Conservation (phyloP, 805 yeast species). For the Ascoidea asiatica region DNA sequence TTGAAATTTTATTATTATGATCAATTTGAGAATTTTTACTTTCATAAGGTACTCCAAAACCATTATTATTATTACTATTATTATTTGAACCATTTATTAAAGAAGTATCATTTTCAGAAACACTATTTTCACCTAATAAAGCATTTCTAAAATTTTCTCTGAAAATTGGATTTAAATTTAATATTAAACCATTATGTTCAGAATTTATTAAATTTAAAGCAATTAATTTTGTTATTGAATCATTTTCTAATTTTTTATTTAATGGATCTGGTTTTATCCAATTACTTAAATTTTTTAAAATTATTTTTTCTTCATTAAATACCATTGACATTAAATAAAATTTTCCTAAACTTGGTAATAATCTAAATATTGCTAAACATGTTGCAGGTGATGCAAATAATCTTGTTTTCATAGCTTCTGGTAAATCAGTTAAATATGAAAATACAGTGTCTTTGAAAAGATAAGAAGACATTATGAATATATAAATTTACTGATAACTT, state of each 20-base stretch:
- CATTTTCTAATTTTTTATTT: constrained; percentile 42
- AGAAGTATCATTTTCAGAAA: not conserved
- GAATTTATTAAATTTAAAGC: constrained; percentile 55
- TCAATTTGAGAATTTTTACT: constrained; percentile 22
- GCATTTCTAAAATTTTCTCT: constrained; percentile 68
- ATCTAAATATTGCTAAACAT: constrained; percentile 81
- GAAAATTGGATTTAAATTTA: constrained; percentile 60
- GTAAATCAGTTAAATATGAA: constrained; percentile 81
- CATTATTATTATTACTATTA: constrained; percentile 30
- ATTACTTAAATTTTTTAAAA: constrained; percentile 50
- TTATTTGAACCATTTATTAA: constrained; percentile 1
- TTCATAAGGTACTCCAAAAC: constrained; percentile 63
- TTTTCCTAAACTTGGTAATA: constrained; percentile 82
- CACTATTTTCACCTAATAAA: constrained; percentile 50
- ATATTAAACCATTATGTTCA: constrained; percentile 33
- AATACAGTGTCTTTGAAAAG: constrained; percentile 63
- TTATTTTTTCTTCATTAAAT: constrained; percentile 63
- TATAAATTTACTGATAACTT: no score
- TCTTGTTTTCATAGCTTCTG: constrained; percentile 72
- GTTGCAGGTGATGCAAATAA: constrained; percentile 86
- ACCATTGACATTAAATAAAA: constrained; percentile 79
- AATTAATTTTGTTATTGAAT: constrained; percentile 66
- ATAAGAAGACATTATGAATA: constrained; percentile 12
- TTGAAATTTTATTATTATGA: constrained; percentile 43
- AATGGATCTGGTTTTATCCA: constrained; percentile 48